These are phyloP conservation scores for Fusarium nodosum DNA, from an alignment of 2,329 filamentous ascomycete genomes.

Conservation along the genomic window DNA sequence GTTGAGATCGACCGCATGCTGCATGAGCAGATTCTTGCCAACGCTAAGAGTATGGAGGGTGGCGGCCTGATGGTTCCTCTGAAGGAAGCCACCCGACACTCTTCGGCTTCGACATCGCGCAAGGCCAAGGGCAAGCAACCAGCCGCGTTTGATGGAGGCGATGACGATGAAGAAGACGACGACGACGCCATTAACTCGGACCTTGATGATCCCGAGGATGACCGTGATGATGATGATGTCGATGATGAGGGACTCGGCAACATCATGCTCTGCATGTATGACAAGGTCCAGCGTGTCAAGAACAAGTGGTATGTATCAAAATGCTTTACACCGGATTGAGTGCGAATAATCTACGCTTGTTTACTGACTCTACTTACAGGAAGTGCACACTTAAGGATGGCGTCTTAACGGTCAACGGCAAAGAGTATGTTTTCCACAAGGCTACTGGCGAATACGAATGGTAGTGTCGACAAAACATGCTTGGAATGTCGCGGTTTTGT, in stretches of 20 bases:
- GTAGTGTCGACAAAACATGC: conserved; percentile 62
- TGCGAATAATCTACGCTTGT: conserved; percentile 4
- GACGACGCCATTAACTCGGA: conserved; percentile 99
- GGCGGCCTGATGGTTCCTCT: conserved; percentile 82
- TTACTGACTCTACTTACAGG: conserved; percentile 60
- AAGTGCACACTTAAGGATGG: conserved; percentile 99
- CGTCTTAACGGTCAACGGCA: conserved; percentile 91
- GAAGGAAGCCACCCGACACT: conserved; percentile 63
- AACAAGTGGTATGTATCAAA: conserved; percentile 82
- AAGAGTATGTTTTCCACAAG: conserved; percentile 98
- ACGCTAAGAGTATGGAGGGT: conserved; percentile 78
- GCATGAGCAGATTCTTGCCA: conserved; percentile 74
- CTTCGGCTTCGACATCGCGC: conserved; percentile 32
- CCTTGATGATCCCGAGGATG: conserved; percentile 93
- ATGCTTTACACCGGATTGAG: not conserved
- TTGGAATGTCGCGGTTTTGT: conserved; percentile 14
- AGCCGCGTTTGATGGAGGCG: conserved; percentile 72
- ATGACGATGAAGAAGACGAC: conserved; percentile 73
- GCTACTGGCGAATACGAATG: conserved; percentile 98
- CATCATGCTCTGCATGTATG: conserved; percentile 99
- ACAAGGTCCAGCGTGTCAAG: conserved; percentile 99
- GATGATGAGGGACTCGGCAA: conserved; percentile 86
- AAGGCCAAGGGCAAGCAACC: conserved; percentile 53
- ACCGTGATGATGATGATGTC: conserved; percentile 84
- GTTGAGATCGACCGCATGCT: conserved; percentile 77